These are phyloP conservation scores for Pyricularia pennisetigena DNA, from an alignment of 2,329 filamentous ascomycete genomes.

Conservation along the genomic window DNA sequence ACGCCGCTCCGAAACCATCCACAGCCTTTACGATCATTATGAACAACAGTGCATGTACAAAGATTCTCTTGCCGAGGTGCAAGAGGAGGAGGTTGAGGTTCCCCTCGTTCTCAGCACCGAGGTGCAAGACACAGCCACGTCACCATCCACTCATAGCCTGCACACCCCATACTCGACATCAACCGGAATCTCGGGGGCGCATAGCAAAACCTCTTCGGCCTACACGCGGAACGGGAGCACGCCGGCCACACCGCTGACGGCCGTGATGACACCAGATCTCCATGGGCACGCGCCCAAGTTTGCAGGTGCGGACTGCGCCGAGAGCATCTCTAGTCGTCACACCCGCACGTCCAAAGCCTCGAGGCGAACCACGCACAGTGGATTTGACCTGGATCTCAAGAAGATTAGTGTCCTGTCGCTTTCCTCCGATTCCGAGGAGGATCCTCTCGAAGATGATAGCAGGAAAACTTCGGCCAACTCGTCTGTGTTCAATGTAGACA, in stretches of 20 bases:
- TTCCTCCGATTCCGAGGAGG: constrained; percentile 48
- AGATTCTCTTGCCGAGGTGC: background rate
- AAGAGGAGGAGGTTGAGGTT: background rate
- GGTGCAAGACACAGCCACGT: background rate
- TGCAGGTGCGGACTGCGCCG: constrained; percentile 27
- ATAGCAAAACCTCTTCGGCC: background rate
- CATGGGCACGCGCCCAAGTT: constrained; percentile 10
- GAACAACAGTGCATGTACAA: constrained; percentile 35
- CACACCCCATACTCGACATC: background rate
- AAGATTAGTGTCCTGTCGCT: constrained; percentile 46
- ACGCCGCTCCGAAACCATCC: constrained; percentile 21
- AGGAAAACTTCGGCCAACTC: constrained; percentile 17
- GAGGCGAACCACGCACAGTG: constrained; percentile 34
- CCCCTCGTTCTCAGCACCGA: background rate
- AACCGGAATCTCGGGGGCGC: background rate
- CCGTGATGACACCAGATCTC: constrained; percentile 13
- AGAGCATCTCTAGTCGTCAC: constrained; percentile 44
- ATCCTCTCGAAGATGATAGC: constrained; percentile 15
- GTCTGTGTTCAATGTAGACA: constrained; percentile 21
- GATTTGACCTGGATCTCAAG: constrained; percentile 40
- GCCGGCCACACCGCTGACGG: constrained; percentile 16
- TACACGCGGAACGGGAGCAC: constrained; percentile 7
- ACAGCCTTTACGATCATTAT: constrained; percentile 47
- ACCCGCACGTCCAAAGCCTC: constrained; percentile 45
- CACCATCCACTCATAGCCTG: background rate